phyloP scores from a whole-genome alignment of 169 alveolate genomes.

The Eimeria sp. region DNA sequence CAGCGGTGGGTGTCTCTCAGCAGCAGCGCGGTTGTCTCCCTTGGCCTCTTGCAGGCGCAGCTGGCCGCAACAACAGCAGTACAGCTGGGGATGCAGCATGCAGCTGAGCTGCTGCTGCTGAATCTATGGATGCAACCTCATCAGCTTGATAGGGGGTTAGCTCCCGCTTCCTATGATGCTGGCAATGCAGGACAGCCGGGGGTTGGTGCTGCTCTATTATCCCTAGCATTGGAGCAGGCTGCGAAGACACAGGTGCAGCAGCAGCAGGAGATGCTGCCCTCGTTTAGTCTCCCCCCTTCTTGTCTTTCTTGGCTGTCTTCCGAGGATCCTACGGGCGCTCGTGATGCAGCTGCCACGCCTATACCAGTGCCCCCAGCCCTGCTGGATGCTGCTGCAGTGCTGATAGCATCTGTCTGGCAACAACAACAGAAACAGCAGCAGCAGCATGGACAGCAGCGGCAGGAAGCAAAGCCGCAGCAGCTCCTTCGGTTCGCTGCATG shows the following conservation, averaged over 20 bases:
- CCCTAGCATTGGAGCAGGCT: not conserved
- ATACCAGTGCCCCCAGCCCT: slow-evolving; percentile 51
- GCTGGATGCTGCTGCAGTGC: slow-evolving; percentile 59
- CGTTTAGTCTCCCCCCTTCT: slow-evolving; percentile 2
- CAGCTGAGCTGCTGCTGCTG: slow-evolving; percentile 51
- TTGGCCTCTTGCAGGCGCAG: slow-evolving; percentile 49
- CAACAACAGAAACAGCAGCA: slow-evolving; percentile 58
- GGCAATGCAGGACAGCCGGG: not conserved
- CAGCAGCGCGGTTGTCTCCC: slow-evolving; percentile 41
- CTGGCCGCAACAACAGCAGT: slow-evolving; percentile 30
- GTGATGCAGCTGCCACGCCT: not conserved
- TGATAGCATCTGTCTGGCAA: slow-evolving; percentile 32
- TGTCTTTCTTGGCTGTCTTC: not conserved
- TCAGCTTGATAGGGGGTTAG: not conserved
- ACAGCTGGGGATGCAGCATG: slow-evolving; percentile 27
- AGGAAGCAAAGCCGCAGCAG: not conserved
- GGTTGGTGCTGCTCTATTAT: not conserved
- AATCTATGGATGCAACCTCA: slow-evolving; percentile 8
- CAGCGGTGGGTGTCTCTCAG: slow-evolving; percentile 54
- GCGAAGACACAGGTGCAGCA: slow-evolving; percentile 20
- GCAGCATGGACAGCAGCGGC: not conserved
- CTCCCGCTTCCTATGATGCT: not conserved
- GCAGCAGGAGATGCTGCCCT: slow-evolving; percentile 50
- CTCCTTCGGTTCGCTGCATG: not conserved
- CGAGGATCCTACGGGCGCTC: not conserved